These are phyloP conservation scores for Kwoniella europaea DNA, from an alignment of 768 basidiomycete species.

Conservation along the genomic window DNA sequence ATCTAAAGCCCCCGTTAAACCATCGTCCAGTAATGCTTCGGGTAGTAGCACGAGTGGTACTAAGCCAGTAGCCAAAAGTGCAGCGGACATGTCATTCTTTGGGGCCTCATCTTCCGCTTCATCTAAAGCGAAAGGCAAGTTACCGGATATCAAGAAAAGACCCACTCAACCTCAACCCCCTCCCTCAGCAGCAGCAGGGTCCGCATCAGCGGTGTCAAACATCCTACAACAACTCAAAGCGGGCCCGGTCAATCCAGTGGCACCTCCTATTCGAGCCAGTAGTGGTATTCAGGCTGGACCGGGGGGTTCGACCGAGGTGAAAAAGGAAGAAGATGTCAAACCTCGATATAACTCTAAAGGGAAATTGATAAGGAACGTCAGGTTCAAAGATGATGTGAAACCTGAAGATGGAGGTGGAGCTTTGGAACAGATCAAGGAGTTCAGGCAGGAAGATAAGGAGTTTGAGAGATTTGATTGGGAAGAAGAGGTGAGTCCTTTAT, in stretches of 20 bases:
- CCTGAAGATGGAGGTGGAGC: conserved; percentile 29
- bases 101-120: conserved; percentile 10
- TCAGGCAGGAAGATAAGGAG: conserved; percentile 42
- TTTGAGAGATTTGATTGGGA: conserved; percentile 40
- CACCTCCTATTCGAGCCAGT: background rate
- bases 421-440: conserved; percentile 33
- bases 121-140: conserved; percentile 9
- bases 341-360: conserved; percentile 29
- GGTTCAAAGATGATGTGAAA: conserved; percentile 38
- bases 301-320: background rate
- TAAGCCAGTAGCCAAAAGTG: background rate
- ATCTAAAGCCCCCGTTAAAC: conserved; percentile 1
- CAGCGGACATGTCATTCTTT: conserved; percentile 31
- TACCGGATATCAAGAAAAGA: conserved; percentile 31
- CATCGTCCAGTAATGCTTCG: background rate
- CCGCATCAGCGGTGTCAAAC: background rate
- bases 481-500: conserved; percentile 20
- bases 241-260: background rate
- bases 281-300: background rate
- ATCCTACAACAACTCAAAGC: conserved; percentile 9
- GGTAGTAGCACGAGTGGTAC: background rate
- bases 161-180: background rate
- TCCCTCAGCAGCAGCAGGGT: conserved; percentile 3
- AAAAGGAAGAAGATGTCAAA: conserved; percentile 20
- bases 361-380: conserved; percentile 25